phyloP scores from a whole-genome alignment of 78 protist genomes.

The Dictyostelium discoideum region dicty_2.7 NC_007090.3:4326001-4326500 shows the following conservation, averaged over 20 bases:
- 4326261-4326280: conserved; percentile 57
- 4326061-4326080: conserved; percentile 45
- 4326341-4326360: neutral
- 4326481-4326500: conserved; percentile 17
- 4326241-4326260: conserved; percentile 46
- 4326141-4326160: conserved; percentile 49
- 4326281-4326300: conserved; percentile 53
- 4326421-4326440: conserved; percentile 58
- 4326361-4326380: no score
- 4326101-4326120: conserved; percentile 15
- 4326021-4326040: conserved; percentile 15
- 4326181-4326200: conserved; percentile 36
- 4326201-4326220: neutral
- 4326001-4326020: neutral
- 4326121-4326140: conserved; percentile 37
- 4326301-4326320: conserved; percentile 47
- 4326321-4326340: neutral
- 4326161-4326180: conserved; percentile 7
- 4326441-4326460: conserved; percentile 39
- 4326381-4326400: conserved; percentile 1
- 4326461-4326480: conserved; percentile 36
- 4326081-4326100: conserved; percentile 55
- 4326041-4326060: neutral
- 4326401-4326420: conserved; percentile 45
- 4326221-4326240: conserved; percentile 24